phyloP scores from a whole-genome alignment of 495 filamentous ascomycete species.

The Penicillium pancosmium region DNA sequence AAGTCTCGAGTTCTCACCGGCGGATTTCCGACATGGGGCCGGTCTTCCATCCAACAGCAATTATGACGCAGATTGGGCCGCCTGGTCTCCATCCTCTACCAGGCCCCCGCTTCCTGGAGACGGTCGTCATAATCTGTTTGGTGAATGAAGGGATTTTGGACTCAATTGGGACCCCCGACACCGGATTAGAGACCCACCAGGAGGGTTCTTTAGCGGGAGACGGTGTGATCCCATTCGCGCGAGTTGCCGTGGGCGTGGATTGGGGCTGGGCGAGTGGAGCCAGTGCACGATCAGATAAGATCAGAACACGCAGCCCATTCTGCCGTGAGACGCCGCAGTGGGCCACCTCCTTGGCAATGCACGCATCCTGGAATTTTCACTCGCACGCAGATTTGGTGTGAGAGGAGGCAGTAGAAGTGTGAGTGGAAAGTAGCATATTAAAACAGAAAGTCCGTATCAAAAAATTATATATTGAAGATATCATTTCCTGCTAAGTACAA shows the following conservation, averaged over 20 bases:
- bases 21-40: not conserved
- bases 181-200: constrained; percentile 18
- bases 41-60: not conserved
- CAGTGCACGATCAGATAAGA: constrained; percentile 35
- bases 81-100: not conserved
- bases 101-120: not conserved
- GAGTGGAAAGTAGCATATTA: not conserved
- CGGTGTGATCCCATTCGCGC: constrained; percentile 13
- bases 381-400: not conserved
- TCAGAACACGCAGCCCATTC: constrained; percentile 17
- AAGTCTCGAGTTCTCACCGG: not conserved
- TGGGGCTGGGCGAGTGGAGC: constrained; percentile 21
- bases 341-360: not conserved
- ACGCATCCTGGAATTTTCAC: not conserved
- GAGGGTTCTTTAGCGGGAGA: constrained; percentile 1
- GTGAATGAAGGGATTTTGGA: constrained; percentile 10
- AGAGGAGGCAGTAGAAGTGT: not conserved
- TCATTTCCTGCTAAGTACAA: not conserved
- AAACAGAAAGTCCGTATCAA: not conserved
- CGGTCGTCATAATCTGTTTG: constrained; percentile 5
- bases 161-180: constrained; percentile 13
- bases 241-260: constrained; percentile 10
- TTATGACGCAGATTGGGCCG: constrained; percentile 3
- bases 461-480: not conserved
- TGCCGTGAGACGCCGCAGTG: not conserved